Evolutionary conservation across 2,329 filamentous ascomycete species (phyloP).

Genomic region (Myriosclerotinia scirpicola): DNA sequence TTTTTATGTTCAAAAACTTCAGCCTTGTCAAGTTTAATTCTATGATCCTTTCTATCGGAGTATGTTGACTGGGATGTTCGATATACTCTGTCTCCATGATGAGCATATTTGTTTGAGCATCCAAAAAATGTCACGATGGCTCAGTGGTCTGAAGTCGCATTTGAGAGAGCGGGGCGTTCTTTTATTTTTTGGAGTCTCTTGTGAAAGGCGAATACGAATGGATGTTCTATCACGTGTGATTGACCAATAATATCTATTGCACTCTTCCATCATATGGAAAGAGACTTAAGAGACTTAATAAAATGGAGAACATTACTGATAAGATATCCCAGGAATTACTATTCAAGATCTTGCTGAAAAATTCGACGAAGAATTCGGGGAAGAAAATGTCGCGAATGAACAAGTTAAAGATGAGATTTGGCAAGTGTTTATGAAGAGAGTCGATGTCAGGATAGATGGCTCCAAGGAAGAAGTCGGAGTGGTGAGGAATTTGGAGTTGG

Average conservation of each 20-base stretch:
- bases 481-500: conserved; percentile 14
- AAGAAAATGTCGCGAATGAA: conserved; percentile 6
- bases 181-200: neutral
- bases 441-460: conserved; percentile 19
- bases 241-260: conserved; percentile 3
- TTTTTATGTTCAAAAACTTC: conserved; percentile 9
- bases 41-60: neutral
- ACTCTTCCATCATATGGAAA: neutral
- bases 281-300: neutral
- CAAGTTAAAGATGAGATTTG: conserved; percentile 25
- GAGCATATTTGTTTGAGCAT: neutral
- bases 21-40: conserved; percentile 3
- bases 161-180: conserved; percentile 4
- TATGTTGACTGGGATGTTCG: neutral
- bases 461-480: conserved; percentile 12
- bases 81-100: neutral
- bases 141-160: conserved; percentile 6
- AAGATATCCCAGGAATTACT: conserved; percentile 21
- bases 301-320: neutral
- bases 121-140: conserved; percentile 18
- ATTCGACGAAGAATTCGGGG: conserved; percentile 12
- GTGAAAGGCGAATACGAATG: neutral
- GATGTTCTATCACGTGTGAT: conserved; percentile 22
- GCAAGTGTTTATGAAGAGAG: conserved; percentile 21
- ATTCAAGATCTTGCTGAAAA: conserved; percentile 25